Percentiles rank a stretch among this genome's conserved stretches.
Evolutionary conservation across 2,329 filamentous ascomycete species (phyloP).

Genomic region (Sarocladium oryzae): DNA sequence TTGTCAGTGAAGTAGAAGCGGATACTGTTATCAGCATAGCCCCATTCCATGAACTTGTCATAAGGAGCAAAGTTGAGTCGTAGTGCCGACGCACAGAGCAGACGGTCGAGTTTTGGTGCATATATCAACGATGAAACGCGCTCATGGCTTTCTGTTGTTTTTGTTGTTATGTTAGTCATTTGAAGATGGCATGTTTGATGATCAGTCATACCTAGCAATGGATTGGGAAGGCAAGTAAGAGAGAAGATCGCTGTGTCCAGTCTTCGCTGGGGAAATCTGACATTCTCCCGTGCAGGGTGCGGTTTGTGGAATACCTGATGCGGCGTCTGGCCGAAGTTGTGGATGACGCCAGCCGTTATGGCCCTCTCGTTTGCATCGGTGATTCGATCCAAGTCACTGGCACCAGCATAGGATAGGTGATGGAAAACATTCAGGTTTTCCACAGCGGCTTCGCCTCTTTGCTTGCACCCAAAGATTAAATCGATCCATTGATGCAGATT

Average conservation of each 20-base stretch:
- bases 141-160: conserved; percentile 63
- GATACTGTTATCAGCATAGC: conserved; percentile 86
- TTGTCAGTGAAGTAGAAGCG: conserved; percentile 84
- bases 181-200: neutral
- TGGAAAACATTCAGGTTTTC: conserved; percentile 95
- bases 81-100: conserved; percentile 79
- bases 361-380: conserved; percentile 79
- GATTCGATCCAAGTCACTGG: conserved; percentile 87
- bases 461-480: conserved; percentile 88
- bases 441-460: conserved; percentile 84
- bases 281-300: conserved; percentile 70
- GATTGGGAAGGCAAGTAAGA: conserved; percentile 70
- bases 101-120: conserved; percentile 70
- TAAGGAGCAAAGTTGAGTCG: conserved; percentile 84
- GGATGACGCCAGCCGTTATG: conserved; percentile 90
- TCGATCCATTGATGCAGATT: conserved; percentile 95
- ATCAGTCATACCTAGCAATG: conserved; percentile 57
- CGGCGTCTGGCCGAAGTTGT: conserved; percentile 97
- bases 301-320: conserved; percentile 84
- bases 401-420: conserved; percentile 88
- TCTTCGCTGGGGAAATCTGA: conserved; percentile 56
- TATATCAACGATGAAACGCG: conserved; percentile 74
- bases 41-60: conserved; percentile 93
- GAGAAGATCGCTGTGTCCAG: conserved; percentile 74
- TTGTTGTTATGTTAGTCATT: neutral